These are phyloP conservation scores for Colletotrichum sp. DNA, from an alignment of 2,329 filamentous ascomycete genomes.

Conservation along the genomic window DNA sequence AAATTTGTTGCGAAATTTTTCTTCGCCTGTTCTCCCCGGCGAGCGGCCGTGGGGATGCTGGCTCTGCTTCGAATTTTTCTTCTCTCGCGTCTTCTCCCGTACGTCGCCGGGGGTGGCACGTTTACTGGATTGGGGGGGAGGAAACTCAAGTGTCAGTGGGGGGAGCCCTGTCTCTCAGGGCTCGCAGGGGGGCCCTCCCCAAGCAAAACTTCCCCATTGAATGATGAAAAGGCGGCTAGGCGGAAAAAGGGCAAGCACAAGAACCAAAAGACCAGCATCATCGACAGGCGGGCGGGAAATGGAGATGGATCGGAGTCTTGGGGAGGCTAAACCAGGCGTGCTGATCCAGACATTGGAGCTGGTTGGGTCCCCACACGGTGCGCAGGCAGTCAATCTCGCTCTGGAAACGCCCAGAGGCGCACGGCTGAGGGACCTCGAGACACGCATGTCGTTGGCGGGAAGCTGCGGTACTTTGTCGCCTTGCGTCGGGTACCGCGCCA, in stretches of 20 bases:
- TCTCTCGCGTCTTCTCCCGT: constrained; percentile 10
- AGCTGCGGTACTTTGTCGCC: constrained; percentile 4
- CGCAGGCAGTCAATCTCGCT: neutral
- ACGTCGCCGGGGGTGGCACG: constrained; percentile 1
- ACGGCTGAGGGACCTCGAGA: neutral
- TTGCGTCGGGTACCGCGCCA: constrained; percentile 15
- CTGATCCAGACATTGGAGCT: neutral
- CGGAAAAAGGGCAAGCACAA: neutral
- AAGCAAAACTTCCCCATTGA: neutral
- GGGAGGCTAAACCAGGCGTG: neutral
- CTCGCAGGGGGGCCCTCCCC: neutral
- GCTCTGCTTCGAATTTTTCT: constrained; percentile 24
- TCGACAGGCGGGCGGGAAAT: constrained; percentile 9
- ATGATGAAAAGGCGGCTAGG: neutral
- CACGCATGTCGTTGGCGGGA: neutral
- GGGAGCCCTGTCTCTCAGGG: neutral
- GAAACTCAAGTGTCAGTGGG: constrained; percentile 12
- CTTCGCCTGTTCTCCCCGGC: neutral
- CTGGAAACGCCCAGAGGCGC: neutral
- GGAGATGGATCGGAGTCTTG: neutral
- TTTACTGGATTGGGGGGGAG: neutral
- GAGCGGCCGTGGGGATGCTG: neutral
- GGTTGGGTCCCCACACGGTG: neutral
- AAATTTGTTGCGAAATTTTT: neutral
- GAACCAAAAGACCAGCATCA: neutral